A percentile compares a stretch with the other conserved stretches of the same genome.
These are phyloP conservation scores for Fusarium newnesense DNA, from an alignment of 2,329 filamentous ascomycete genomes.

Conservation along the genomic window DNA sequence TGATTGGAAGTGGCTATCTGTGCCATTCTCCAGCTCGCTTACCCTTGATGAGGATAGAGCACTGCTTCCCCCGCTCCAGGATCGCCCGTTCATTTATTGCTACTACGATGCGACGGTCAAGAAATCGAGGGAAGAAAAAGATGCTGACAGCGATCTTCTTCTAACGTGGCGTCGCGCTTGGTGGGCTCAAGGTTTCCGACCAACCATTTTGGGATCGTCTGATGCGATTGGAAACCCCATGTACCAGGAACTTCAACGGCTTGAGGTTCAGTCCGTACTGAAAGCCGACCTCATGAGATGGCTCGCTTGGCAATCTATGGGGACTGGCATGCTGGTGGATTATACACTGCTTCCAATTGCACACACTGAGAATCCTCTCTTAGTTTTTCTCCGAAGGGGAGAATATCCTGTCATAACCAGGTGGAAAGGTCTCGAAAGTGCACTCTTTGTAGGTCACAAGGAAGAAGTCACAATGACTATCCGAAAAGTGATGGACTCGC, in stretches of 20 bases:
- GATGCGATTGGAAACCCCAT: conserved; percentile 87
- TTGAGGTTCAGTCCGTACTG: conserved; percentile 69
- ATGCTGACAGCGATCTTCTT: conserved; percentile 82
- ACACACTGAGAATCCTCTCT: conserved; percentile 74
- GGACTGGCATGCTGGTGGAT: conserved; percentile 81
- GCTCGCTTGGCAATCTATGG: conserved; percentile 94
- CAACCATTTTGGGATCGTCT: conserved; percentile 79
- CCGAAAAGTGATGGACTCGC: conserved; percentile 66
- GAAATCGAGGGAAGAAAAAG: conserved; percentile 71
- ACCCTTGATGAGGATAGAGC: conserved; percentile 84
- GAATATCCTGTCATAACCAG: conserved; percentile 79
- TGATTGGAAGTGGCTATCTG: conserved; percentile 88
- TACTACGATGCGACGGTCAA: conserved; percentile 80
- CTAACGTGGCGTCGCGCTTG: conserved; percentile 91
- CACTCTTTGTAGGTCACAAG: conserved; percentile 77
- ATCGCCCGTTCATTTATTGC: conserved; percentile 83
- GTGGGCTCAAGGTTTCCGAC: conserved; percentile 94
- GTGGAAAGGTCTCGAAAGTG: conserved; percentile 77
- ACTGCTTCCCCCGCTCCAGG: conserved; percentile 79
- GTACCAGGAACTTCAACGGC: conserved; percentile 75
- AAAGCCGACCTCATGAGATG: conserved; percentile 81
- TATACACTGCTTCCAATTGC: conserved; percentile 89
- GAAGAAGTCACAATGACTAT: conserved; percentile 71
- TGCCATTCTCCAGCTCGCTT: conserved; percentile 83
- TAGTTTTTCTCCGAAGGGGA: conserved; percentile 79